Conservation (phyloP, 2,329 filamentous ascomycete genomes). For the Ophidiomyces ophidiicola region DNA sequence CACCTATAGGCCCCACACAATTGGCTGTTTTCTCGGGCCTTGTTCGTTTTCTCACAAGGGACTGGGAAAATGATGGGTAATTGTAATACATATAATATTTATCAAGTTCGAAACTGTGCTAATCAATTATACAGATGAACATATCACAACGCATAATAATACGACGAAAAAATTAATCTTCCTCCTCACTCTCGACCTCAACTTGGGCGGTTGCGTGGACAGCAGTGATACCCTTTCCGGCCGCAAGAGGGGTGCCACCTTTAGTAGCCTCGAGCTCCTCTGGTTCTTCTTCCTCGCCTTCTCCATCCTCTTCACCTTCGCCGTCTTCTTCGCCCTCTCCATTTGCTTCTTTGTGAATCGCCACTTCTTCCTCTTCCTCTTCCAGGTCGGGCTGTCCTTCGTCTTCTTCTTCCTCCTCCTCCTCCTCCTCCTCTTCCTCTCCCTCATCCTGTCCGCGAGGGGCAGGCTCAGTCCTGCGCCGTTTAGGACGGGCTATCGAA, state of each 20-base stretch:
- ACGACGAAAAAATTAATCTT: conserved; percentile 19
- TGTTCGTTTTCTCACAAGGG: no score
- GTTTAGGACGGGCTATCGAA: conserved; percentile 16
- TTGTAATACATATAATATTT: no score
- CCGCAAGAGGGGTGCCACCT: neutral
- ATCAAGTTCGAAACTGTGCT: no score
- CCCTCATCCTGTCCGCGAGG: conserved; percentile 19
- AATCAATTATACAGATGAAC: no score
- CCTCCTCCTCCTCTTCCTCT: conserved; percentile 19
- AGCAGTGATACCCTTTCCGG: conserved; percentile 20
- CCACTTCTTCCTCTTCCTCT: conserved; percentile 16
- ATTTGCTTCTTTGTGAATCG: conserved; percentile 16
- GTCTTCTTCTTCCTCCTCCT: conserved; percentile 17
- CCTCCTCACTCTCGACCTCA: conserved; percentile 26
- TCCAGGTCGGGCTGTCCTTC: conserved; percentile 20
- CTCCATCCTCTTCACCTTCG: conserved; percentile 20
- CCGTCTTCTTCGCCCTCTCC: conserved; percentile 18
- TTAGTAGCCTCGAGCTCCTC: conserved; percentile 18
- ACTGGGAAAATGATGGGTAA: no score
- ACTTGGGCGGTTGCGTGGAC: conserved; percentile 27
- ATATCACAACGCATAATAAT: no score
- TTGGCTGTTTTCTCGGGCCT: no score
- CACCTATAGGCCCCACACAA: no score
- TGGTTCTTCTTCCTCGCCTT: conserved; percentile 19
- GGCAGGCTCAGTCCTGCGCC: conserved; percentile 19